Evolutionary conservation across 306 rosid species (phyloP).

Genomic region (Sechiopsis laciniata): DNA sequence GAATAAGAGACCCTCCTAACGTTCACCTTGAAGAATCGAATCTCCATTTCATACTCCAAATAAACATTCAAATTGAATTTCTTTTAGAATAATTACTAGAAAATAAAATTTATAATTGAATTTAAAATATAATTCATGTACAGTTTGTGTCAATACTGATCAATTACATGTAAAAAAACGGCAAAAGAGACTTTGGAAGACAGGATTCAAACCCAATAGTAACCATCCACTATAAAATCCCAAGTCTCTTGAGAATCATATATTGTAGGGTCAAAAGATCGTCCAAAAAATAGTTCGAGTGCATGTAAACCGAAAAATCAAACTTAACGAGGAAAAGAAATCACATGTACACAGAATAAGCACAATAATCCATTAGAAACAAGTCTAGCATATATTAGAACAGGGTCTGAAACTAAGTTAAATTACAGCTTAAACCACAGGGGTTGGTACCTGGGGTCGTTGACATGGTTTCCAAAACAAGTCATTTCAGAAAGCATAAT

Average conservation of each 20-base stretch:
- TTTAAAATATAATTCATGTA: not conserved
- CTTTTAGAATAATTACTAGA: no score
- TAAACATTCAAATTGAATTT: no score
- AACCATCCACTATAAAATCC: not conserved
- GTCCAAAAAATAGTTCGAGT: no score
- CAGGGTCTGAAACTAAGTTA: not conserved
- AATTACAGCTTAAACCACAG: not conserved
- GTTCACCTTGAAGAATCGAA: no score
- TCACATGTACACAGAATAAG: not conserved
- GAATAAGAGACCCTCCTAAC: not conserved
- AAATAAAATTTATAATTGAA: no score
- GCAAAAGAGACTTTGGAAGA: not conserved
- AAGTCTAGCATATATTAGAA: conserved; percentile 7
- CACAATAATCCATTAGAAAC: no score
- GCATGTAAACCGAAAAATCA: not conserved
- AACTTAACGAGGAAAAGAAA: not conserved
- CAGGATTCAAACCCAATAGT: not conserved
- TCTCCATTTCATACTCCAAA: no score
- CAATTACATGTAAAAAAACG: not conserved
- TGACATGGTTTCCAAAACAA: conserved; percentile 3
- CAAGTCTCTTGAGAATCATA: no score
- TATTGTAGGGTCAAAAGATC: no score
- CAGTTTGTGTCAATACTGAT: not conserved
- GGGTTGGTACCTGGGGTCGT: not conserved
- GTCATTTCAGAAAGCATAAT: conserved; percentile 12